phyloP scores from a whole-genome alignment of 129 eudicot genomes.

The Centaurea solstitialis region DNA sequence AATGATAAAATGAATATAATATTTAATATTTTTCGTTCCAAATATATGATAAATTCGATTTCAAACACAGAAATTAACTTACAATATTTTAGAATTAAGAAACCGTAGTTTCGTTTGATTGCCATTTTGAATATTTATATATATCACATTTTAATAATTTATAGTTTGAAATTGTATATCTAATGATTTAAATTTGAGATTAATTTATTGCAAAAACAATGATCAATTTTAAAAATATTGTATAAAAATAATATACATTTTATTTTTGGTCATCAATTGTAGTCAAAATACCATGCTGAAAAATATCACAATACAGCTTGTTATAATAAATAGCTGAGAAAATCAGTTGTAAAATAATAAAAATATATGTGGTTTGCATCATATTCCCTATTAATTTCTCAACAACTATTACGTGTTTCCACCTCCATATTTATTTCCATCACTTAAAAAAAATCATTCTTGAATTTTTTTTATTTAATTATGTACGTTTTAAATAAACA shows the following conservation, averaged over 20 bases:
- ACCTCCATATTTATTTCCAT: conserved; percentile 4
- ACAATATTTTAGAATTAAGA: no score
- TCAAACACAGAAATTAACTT: no score
- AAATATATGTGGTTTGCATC: neutral
- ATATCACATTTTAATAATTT: no score
- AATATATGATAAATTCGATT: neutral
- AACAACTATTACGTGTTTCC: conserved; percentile 9
- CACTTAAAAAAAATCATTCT: neutral
- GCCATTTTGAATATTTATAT: no score
- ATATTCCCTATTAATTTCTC: conserved; percentile 17
- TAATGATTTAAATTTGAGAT: no score
- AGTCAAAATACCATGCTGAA: no score
- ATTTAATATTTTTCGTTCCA: neutral
- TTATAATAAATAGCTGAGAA: conserved; percentile 26
- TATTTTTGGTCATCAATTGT: no score
- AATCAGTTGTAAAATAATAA: conserved; percentile 14
- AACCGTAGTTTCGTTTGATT: no score
- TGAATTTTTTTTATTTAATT: neutral
- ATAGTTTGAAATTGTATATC: no score
- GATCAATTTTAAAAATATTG: neutral
- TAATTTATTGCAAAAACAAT: no score
- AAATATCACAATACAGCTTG: neutral
- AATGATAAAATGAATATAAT: neutral
- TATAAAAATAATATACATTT: no score
- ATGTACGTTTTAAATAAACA: neutral